Percentiles rank a stretch among this genome's conserved stretches.
These are phyloP conservation scores for Bocquillonia castaneifolia DNA, from an alignment of 441 rosid genomes.

Conservation along the genomic window DNA sequence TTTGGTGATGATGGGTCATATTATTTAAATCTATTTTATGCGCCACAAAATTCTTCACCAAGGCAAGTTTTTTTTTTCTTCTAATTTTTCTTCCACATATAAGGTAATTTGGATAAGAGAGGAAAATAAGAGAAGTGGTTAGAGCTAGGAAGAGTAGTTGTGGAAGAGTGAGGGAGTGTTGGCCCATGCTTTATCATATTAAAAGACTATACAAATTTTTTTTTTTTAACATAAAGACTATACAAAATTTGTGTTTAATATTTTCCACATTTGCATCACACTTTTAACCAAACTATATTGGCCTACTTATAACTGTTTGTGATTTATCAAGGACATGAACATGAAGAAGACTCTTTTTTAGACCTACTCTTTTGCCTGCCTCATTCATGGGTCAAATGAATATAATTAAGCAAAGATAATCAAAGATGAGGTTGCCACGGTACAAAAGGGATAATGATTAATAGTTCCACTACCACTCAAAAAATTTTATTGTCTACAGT, in stretches of 20 bases:
- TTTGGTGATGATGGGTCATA: conserved; percentile 24
- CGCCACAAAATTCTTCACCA: conserved; percentile 12
- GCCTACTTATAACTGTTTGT: conserved; percentile 7
- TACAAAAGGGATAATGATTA: conserved; percentile 32
- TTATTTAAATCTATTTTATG: conserved; percentile 19
- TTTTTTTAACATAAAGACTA: no score
- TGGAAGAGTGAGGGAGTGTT: background rate
- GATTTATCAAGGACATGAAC: background rate
- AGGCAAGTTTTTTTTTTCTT: background rate
- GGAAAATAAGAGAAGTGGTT: conserved; percentile 3
- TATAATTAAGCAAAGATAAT: conserved; percentile 15
- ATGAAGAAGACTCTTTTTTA: conserved; percentile 16
- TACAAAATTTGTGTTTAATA: background rate
- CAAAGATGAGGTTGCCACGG: conserved; percentile 16
- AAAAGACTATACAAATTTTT: conserved; percentile 1
- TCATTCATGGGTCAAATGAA: conserved; percentile 20
- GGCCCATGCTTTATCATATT: no score
- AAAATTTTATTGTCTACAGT: conserved; percentile 30
- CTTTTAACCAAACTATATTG: conserved; percentile 2
- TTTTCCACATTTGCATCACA: background rate
- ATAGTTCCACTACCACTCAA: conserved; percentile 33
- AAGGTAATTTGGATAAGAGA: conserved; percentile 7
- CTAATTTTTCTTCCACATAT: no score
- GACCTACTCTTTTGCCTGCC: conserved; percentile 18
- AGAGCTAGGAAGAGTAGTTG: conserved; percentile 6